Conservation (phyloP, 768 basidiomycete species). For the Mycena indigotica region DNA sequence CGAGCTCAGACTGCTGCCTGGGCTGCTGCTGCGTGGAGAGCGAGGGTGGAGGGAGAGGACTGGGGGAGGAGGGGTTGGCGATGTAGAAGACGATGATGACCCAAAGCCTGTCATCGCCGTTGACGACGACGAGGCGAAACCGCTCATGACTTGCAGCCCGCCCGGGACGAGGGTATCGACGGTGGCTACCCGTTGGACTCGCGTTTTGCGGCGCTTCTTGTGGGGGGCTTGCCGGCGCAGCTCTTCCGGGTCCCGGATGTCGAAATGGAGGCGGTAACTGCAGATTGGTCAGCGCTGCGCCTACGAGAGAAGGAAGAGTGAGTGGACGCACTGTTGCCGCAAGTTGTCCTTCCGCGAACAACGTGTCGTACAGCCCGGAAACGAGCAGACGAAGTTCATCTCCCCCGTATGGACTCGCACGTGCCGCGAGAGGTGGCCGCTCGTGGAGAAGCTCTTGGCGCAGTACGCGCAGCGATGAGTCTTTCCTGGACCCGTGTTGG, state of each 20-base stretch:
- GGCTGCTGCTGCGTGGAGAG: background rate
- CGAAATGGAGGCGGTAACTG: conserved; percentile 2
- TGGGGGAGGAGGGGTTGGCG: background rate
- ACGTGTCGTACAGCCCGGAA: background rate
- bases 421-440: background rate
- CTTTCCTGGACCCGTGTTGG: too few species aligned
- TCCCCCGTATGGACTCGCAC: background rate
- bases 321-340: background rate
- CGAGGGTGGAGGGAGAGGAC: background rate
- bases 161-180: background rate
- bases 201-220: conserved; percentile 2
- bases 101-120: too few species aligned
- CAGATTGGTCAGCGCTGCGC: background rate
- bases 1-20: background rate
- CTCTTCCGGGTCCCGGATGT: conserved; percentile 1
- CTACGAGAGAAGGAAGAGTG: background rate
- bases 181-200: background rate
- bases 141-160: background rate
- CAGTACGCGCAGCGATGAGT: background rate
- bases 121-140: background rate
- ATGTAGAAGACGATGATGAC: background rate
- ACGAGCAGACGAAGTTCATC: background rate
- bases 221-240: background rate
- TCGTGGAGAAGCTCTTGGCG: background rate
- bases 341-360: conserved; percentile 2